Percentiles rank a stretch among this genome's conserved stretches.
Evolutionary conservation across 2,329 filamentous ascomycete genomes (phyloP).

Genomic region (Claviceps sp.): DNA sequence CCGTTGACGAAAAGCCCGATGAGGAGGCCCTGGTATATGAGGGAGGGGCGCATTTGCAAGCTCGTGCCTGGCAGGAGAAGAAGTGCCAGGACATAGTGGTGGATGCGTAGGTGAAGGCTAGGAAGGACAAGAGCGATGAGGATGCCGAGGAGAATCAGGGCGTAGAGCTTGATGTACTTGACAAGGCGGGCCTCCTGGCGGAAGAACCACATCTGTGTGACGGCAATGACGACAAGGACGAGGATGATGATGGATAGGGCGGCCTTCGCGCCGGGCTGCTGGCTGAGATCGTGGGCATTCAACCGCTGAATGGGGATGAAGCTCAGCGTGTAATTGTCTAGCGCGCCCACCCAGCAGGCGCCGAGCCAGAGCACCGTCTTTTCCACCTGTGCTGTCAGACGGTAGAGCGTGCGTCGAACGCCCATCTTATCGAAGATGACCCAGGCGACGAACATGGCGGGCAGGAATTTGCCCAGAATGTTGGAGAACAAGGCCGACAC

Average conservation of each 20-base stretch:
- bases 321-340: slow-evolving; percentile 92
- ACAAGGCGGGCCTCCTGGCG: slow-evolving; percentile 72
- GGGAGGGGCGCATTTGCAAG: slow-evolving; percentile 71
- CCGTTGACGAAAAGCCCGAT: slow-evolving; percentile 91
- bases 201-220: slow-evolving; percentile 73
- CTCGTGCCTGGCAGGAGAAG: slow-evolving; percentile 78
- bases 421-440: slow-evolving; percentile 79
- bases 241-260: slow-evolving; percentile 70
- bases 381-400: slow-evolving; percentile 71
- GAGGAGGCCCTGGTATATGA: slow-evolving; percentile 81
- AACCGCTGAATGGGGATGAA: slow-evolving; percentile 87
- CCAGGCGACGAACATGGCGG: slow-evolving; percentile 75
- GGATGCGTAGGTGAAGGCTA: slow-evolving; percentile 70
- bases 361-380: slow-evolving; percentile 87
- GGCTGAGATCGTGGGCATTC: slow-evolving; percentile 76
- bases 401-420: slow-evolving; percentile 55
- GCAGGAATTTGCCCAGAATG: slow-evolving; percentile 69
- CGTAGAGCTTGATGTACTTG: slow-evolving; percentile 66
- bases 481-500: slow-evolving; percentile 63
- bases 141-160: slow-evolving; percentile 51
- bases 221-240: slow-evolving; percentile 51
- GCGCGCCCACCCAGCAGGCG: slow-evolving; percentile 75
- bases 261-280: slow-evolving; percentile 78
- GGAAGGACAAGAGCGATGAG: slow-evolving; percentile 60
- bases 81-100: slow-evolving; percentile 87